Base-by-base conservation (phyloP, 1,284 basidiomycete genomes). In the Ganoderma sp. region DNA sequence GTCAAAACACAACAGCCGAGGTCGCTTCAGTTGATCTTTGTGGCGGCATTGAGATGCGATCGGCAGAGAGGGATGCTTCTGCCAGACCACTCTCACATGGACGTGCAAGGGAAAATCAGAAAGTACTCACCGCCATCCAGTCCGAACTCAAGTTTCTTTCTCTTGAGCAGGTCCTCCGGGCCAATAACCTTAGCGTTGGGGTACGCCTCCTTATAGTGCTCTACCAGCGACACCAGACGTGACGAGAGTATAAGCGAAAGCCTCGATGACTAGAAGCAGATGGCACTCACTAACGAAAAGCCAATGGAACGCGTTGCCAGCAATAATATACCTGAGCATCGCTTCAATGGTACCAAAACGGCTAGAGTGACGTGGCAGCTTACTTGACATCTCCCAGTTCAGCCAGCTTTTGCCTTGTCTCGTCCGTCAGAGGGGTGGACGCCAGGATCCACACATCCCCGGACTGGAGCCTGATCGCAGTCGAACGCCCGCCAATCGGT, bases 391-490 rank as follows among this genome's bases (percentile, higher is more conserved):
- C 39, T 22, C 95, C 95, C 8, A 98, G 81, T 61, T 89, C 84
- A 63, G 90, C 85, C 41, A 98, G 79, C 68, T 88, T 92, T 2
- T 82, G 75, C 77, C 90, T 91, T 2, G 94, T 97, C 50, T 90
- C 90, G 7, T 85, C 80, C 61, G 90, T 88, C 63, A 95, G 81
- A 0, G 94, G 92, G 2, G 94, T 95, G 1, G 94, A 96, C 1
- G 94, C 95, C 42, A 97, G 84, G 0, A 98, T 83, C 89, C 95
- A 97, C 32, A 98, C 88, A 3, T 87, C 89, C 22, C 90, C 89
- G 65, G 86, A 84, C 60, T 81, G 81, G 67, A 98, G 82, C 79
- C 86, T 90, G 76, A 98, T 84, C 0, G 95, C 96, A 0, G 94
- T 97, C 0, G 92, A 92, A 56, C 95, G 83, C 22, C 94, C 94